These are phyloP conservation scores for Pholiota adiposa DNA, from an alignment of 1,284 basidiomycete genomes.

Conservation along the genomic window DNA sequence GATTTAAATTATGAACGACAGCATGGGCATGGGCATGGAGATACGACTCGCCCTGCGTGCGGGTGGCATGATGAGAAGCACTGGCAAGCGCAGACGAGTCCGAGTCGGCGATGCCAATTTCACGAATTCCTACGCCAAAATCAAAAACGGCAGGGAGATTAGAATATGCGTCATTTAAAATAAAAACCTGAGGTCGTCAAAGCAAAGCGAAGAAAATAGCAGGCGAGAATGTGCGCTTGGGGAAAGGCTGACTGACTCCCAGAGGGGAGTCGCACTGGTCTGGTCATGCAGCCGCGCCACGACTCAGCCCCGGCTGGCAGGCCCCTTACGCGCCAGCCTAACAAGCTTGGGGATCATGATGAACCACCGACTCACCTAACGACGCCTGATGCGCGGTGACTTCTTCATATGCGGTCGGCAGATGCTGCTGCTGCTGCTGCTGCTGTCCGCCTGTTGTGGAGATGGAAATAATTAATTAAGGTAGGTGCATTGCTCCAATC, in stretches of 20 bases:
- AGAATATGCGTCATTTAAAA: conserved; percentile 4
- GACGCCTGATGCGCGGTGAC: conserved; percentile 4
- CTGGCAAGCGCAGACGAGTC: not conserved
- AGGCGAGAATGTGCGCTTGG: conserved; percentile 1
- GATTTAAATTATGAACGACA: not conserved
- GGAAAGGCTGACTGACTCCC: conserved; percentile 7
- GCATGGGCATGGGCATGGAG: not conserved
- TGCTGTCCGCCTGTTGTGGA: not conserved
- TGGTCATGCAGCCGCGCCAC: conserved; percentile 7
- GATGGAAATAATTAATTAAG: not conserved
- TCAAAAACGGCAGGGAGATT: not conserved
- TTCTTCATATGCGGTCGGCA: conserved; percentile 8
- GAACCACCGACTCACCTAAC: conserved; percentile 4
- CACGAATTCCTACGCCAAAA: not conserved
- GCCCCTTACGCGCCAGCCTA: too few relatives aligned
- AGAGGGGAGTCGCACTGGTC: conserved; percentile 9
- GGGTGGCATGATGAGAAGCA: not conserved
- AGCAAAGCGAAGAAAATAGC: conserved; percentile 2
- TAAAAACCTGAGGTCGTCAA: too few relatives aligned
- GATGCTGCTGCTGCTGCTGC: not conserved
- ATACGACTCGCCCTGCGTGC: not conserved
- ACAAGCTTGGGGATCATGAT: not conserved
- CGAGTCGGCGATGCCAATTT: not conserved
- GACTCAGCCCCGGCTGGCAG: not conserved
- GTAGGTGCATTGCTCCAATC: not conserved